Evolutionary conservation across 2,329 filamentous ascomycete species (phyloP), one percentile per base, ranked within the genome.

Genomic region (Trichoderma polysporum): DNA sequence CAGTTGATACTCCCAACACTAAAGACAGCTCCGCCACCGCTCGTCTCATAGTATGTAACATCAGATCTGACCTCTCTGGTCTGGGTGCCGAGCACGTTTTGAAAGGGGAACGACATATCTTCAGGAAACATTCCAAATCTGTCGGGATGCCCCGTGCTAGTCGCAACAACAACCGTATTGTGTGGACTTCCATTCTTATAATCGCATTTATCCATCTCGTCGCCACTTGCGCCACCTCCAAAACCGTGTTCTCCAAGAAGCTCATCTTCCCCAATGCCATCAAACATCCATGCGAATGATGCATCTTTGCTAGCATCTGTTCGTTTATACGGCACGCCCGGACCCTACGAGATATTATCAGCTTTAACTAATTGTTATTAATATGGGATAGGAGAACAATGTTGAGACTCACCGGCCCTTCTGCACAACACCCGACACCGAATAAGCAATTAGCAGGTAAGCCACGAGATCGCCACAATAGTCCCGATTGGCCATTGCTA

Each of bases 191-290:
- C 52, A 17, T 37, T 56, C 19, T 37, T 56, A 22, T 56, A 56
- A 17, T 56, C 52, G 33, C 52, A 56, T 56, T 56, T 56, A 17
- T 56, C 52, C 52, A 56, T 56, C 19, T 56, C 52, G 19, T 56
- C 52, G 10, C 52, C 52, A 37, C 52, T 56, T 25, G 52, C 52
- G 19, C 52, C 52, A 22, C 52, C 52, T 56, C 52, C 52, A 25
- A 56, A 56, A 8, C 52, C 52, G 13, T 37, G 15, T 37, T 56
- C 52, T 35, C 52, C 52, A 56, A 56, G 31, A 7, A 56, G 31
- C 33, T 56, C 52, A 35, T 56, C 52, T 56, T 56, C 52, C 15
- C 31, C 22, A 17, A 56, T 56, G 1, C 52, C 52, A 25, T 35
- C 31, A 56, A 56, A 56, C n/a, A 56, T 56, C 52, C 52, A 56